Evolutionary conservation across 768 basidiomycete genomes (phyloP), one percentile per base, ranked within the genome.

Genomic region (Tulasnella sp.): DNA sequence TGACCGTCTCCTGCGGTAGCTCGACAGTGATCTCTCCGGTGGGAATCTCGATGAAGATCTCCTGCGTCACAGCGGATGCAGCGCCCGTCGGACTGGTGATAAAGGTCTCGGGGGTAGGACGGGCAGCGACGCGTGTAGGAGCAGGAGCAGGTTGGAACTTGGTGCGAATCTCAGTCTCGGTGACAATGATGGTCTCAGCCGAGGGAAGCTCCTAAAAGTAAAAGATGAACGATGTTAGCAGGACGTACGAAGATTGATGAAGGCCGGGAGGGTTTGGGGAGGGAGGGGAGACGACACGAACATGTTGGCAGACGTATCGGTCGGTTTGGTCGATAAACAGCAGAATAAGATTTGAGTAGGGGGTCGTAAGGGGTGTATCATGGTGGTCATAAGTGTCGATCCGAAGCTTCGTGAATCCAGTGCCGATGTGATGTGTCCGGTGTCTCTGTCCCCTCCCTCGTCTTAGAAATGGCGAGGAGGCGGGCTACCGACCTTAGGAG

Each of bases 61-160:
- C 55, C 41, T 19, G 45, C 6, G 55, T 57, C 43, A 25, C 48
- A 17, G 42, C 55, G 25, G 55, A 34, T 14, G 29, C 32, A 35
- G 34, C 40, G 11, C 41, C 55, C 11, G 55, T 57, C 31, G 55
- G 32, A 32, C 29, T 45, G 12, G 31, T 43, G n/a, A 57, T 32
- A 36, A 57, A 57, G 34, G 54, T 56, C 46, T 60, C 61, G 11
- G 61, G 61, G n/a, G 53, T 50, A 0, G 61, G 61, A 7, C 39
- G 53, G 35, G 61, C 61, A 23, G 61, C 61, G n/a, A 62, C 53
- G 23, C 61, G 61, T 8, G 59, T 62, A n/a, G 42, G 32, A 49
- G 61, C 61, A 4, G 61, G 61, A 49, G 59, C 52, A 11, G 52
- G 54, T 34, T n/a, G 46, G 7, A 21, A 12, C 21, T 27, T 27